These are phyloP conservation scores for Thermochaetoides thermophila DNA, from an alignment of 495 filamentous ascomycete genomes.

Conservation along the genomic window DNA sequence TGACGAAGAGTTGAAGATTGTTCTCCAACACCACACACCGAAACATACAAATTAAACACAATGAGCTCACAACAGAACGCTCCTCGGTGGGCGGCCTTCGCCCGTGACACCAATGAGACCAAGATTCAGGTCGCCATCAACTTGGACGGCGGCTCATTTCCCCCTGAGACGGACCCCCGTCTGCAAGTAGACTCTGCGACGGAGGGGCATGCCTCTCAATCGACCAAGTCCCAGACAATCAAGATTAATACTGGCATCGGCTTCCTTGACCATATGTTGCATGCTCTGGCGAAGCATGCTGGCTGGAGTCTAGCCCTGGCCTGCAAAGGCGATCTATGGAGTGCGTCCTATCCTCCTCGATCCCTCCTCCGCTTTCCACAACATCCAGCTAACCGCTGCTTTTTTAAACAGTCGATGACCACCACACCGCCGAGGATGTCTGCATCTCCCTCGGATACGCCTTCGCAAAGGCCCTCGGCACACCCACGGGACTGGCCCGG, in stretches of 20 bases:
- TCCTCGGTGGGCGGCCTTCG: constrained; percentile 56
- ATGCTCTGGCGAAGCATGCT: constrained; percentile 87
- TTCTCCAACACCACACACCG: not conserved
- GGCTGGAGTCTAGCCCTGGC: constrained; percentile 77
- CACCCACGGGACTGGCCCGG: constrained; percentile 63
- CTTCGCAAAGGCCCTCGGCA: constrained; percentile 62
- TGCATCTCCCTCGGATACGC: constrained; percentile 80
- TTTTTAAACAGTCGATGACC: constrained; percentile 67
- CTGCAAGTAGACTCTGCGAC: constrained; percentile 24
- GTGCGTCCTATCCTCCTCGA: constrained; percentile 44
- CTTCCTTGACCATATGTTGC: constrained; percentile 98
- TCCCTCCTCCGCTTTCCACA: not conserved
- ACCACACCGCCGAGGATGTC: constrained; percentile 94
- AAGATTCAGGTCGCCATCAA: constrained; percentile 86
- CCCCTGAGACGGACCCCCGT: constrained; percentile 35
- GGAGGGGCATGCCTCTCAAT: constrained; percentile 63
- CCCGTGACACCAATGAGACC: constrained; percentile 90
- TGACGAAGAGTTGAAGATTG: not conserved
- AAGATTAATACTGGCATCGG: constrained; percentile 86
- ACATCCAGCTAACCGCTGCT: not conserved
- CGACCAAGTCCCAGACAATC: constrained; percentile 67
- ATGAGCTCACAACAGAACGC: constrained; percentile 23
- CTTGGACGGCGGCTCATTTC: constrained; percentile 76
- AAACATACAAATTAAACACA: constrained; percentile 3
- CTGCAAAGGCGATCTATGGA: constrained; percentile 80